These are phyloP conservation scores for Rubroshorea leprosula DNA, from an alignment of 345 rosid genomes.

Conservation along the genomic window DNA sequence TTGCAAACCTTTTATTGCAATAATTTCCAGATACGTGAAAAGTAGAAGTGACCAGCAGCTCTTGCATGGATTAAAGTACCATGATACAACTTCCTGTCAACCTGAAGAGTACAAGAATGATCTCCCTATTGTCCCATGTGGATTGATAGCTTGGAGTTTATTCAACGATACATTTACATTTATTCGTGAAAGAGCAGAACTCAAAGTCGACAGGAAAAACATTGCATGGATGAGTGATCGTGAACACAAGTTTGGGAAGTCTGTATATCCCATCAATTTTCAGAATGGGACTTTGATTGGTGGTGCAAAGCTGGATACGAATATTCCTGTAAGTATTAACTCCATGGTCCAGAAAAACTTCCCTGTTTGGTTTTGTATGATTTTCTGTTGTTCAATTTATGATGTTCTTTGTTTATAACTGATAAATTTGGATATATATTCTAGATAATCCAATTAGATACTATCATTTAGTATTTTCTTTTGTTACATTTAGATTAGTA, in stretches of 20 bases:
- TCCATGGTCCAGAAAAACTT: too few relatives aligned
- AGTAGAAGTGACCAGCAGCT: constrained; percentile 81
- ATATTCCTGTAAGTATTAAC: constrained; percentile 45
- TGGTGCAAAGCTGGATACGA: constrained; percentile 64
- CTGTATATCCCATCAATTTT: constrained; percentile 68
- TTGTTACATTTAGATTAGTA: too few relatives aligned
- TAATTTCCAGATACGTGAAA: constrained; percentile 60
- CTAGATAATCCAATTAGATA: too few relatives aligned
- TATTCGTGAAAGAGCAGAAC: constrained; percentile 34
- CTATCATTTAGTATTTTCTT: too few relatives aligned
- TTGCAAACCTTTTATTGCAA: not conserved
- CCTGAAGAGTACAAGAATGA: constrained; percentile 56
- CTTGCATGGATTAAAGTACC: constrained; percentile 43
- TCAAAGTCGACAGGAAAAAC: constrained; percentile 49
- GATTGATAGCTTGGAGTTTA: constrained; percentile 82
- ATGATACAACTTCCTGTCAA: constrained; percentile 55
- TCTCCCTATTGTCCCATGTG: constrained; percentile 70
- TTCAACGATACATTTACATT: constrained; percentile 72
- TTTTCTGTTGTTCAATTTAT: too few relatives aligned
- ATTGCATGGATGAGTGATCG: constrained; percentile 83
- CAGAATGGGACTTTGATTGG: constrained; percentile 73
- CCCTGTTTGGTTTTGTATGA: not conserved
- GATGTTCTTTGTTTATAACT: too few relatives aligned
- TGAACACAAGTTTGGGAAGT: constrained; percentile 68
- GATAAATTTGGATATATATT: too few relatives aligned